Evolutionary conservation across 345 rosid genomes (phyloP), one percentile per base, ranked within the genome.

Genomic region (Salix dunnii): DNA sequence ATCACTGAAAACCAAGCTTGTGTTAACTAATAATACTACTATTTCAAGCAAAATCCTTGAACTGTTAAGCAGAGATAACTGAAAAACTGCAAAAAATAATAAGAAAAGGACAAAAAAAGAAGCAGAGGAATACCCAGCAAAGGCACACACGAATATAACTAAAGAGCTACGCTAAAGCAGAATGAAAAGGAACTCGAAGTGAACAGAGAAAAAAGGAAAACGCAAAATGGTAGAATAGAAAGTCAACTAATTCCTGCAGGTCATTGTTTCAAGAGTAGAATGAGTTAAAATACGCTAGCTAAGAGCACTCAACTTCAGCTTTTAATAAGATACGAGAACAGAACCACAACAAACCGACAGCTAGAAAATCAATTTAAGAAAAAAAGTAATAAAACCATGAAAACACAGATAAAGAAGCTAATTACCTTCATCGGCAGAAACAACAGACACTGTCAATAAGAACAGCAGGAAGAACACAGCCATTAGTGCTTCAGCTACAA

Each of bases 401-500:
- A 75, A 81, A 64, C 33, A 75, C 8, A 38, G 6, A 42, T 7
- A 49, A 33, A 72, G 62, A 69, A 73, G 69, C 83, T 71, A 43
- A 82, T 71, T 51, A 82, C 90, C 88, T 81, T 87, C 86, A 67
- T 80, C 82, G 35, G 89, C 85, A 66, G 83, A 81, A 80, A 78
- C 88, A 25, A 73, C 55, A 69, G 87, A 79, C 9, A 74, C 80
- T 30, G 72, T 18, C 71, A 84, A 62, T 17, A 79, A 63, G 70
- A 85, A 46, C 30, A 89, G 77, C 63, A 77, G 78, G 48, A 81
- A 66, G 28, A 83, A 21, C 78, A 69, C 46, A 62, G 83, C 84
- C 89, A 89, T 80, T 76, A 33, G 74, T 35, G 49, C 74, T 68
- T 48, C 36, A 17, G 40, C 49, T n/a, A 6, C 43, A 16, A 18